Conservation (phyloP, 2,329 filamentous ascomycete species). For the Thermochaetoides dissita region DNA sequence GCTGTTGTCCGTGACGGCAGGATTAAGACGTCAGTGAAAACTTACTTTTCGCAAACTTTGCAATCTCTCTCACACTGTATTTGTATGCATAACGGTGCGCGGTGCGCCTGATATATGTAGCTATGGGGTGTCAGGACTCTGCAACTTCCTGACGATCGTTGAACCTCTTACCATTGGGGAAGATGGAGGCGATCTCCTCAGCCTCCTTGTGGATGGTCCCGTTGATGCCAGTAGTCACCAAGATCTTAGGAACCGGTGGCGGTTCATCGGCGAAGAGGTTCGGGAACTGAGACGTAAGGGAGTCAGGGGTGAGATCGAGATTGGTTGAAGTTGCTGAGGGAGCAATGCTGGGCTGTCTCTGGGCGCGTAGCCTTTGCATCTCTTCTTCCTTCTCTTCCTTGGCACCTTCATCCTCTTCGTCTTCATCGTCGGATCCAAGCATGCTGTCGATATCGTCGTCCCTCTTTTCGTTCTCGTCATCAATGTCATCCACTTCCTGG, state of each 20-base stretch:
- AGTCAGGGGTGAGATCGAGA: conserved; percentile 47
- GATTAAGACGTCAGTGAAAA: not conserved
- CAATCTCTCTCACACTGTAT: conserved; percentile 84
- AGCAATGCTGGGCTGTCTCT: conserved; percentile 36
- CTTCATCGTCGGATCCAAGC: conserved; percentile 49
- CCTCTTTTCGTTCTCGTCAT: conserved; percentile 30
- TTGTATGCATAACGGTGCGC: conserved; percentile 76
- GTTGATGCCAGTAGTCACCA: conserved; percentile 84
- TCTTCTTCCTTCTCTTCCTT: conserved; percentile 26
- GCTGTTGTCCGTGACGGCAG: too few species aligned
- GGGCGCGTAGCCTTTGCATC: conserved; percentile 30
- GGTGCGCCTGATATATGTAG: conserved; percentile 60
- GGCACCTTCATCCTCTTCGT: conserved; percentile 23
- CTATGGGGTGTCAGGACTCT: conserved; percentile 3
- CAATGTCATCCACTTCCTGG: conserved; percentile 9
- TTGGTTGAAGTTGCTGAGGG: conserved; percentile 50
- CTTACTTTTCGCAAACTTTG: conserved; percentile 57
- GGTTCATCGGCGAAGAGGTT: conserved; percentile 46
- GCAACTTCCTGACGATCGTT: not conserved
- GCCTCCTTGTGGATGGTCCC: conserved; percentile 78
- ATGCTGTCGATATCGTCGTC: conserved; percentile 62
- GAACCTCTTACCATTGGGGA: conserved; percentile 56
- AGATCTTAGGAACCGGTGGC: conserved; percentile 60
- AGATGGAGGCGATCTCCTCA: conserved; percentile 60
- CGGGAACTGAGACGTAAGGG: conserved; percentile 47